Base-by-base conservation (phyloP, 2,329 filamentous ascomycete genomes). In the Aspergillus arachidicola region DNA sequence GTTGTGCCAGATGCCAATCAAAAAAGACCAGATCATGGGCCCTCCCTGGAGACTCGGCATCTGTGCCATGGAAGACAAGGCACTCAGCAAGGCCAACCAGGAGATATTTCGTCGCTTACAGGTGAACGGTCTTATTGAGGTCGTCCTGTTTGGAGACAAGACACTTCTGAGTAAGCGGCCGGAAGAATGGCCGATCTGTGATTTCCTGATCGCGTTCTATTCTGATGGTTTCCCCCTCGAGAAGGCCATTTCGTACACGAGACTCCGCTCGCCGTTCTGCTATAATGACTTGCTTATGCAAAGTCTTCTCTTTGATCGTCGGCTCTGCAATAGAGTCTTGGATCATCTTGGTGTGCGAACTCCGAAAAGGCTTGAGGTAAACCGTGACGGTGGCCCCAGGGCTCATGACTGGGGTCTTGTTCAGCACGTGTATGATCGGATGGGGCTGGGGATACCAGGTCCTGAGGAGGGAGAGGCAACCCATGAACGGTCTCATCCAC, bases 211-310 rank as follows among this genome's bases (percentile, higher is more conserved):
- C 71, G 96, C 92, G 3, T 97, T 97, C 80, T 97, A 96, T 79
- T 96, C 93, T 0, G 93, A 96, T 75, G 94, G 94, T 0, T 97
- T 97, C 71, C 94, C 94, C 0, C 81, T 97, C 43, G 92, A 96
- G 67, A 97, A 97, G 75, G 94, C 93, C 3, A 94, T 97, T 70
- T 91, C 92, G 38, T 97, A 97, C 76, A 91, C 92, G 65, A 91
- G 92, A 72, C 86, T 94, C 7, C 88, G 94, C 62, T 94, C 94
- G 74, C 94, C 94, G 1, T 97, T 96, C 71, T 96, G 93, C 74
- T 92, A 97, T 73, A 97, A 97, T 73, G 93, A 97, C 77, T 84
- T 97, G 45, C 91, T 91, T 1, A 96, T 97, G 91, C 94, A 97
- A 76, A 92, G 94, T 75, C 87, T 97, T 6, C 83, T 97, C 1